Evolutionary conservation across 768 basidiomycete species (phyloP).

Genomic region (Postia placenta): DNA sequence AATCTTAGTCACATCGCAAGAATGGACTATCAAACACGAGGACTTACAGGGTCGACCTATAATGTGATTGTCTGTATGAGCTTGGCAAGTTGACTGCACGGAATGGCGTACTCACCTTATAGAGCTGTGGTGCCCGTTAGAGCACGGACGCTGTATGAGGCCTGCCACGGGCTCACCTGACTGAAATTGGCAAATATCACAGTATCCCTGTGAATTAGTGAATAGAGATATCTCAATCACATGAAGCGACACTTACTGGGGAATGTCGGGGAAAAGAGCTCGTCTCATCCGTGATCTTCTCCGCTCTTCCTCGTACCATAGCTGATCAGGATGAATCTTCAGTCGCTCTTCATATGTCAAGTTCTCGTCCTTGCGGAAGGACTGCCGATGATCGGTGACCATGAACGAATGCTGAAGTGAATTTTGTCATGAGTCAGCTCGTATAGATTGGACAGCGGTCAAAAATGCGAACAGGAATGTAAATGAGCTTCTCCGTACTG

Average conservation of each 20-base stretch:
- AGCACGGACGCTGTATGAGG: slow-evolving; percentile 12
- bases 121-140: slow-evolving; percentile 26
- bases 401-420: slow-evolving; percentile 38
- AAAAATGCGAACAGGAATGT: slow-evolving; percentile 35
- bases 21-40: not conserved
- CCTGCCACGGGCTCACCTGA: slow-evolving; percentile 31
- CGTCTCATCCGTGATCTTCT: slow-evolving; percentile 32
- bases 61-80: slow-evolving; percentile 6
- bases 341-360: slow-evolving; percentile 12
- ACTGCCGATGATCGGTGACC: slow-evolving; percentile 45
- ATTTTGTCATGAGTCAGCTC: not conserved
- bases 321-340: slow-evolving; percentile 11
- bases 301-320: slow-evolving; percentile 35
- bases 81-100: not conserved
- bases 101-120: slow-evolving; percentile 31
- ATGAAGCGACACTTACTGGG: slow-evolving; percentile 24
- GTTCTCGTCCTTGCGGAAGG: slow-evolving; percentile 28
- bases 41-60: slow-evolving; percentile 14
- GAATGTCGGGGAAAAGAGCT: slow-evolving; percentile 38
- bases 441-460: not conserved
- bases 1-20: not conserved
- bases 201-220: slow-evolving; percentile 26
- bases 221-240: not conserved
- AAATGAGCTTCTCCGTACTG: slow-evolving; percentile 39
- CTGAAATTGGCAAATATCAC: slow-evolving; percentile 51